phyloP scores from a whole-genome alignment of 139 green algal species.

The Pleodorina starrii region DNA sequence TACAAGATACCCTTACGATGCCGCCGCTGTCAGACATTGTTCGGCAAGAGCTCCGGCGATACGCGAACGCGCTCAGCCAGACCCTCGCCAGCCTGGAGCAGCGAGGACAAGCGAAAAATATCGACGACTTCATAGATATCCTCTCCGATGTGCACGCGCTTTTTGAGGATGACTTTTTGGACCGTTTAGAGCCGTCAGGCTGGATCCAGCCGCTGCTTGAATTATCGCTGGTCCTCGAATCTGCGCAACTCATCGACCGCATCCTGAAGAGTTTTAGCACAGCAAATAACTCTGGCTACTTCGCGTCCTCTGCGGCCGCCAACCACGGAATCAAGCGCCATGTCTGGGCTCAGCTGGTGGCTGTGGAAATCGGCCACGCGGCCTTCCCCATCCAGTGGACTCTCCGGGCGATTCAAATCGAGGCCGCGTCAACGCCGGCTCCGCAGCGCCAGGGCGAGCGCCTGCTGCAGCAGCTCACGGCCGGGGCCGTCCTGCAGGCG shows the following conservation, averaged over 20 bases:
- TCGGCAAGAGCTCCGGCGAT: slow-evolving; percentile 1
- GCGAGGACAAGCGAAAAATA: neutral
- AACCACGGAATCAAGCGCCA: neutral
- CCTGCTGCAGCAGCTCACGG: neutral
- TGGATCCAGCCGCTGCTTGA: slow-evolving; percentile 1
- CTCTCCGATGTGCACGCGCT: neutral
- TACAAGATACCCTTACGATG: no score
- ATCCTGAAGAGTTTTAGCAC: neutral
- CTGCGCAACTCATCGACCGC: neutral
- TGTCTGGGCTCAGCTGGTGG: neutral
- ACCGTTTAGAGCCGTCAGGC: neutral
- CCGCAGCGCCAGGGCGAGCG: neutral
- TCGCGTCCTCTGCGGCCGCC: neutral
- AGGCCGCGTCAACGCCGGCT: neutral
- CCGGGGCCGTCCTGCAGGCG: neutral
- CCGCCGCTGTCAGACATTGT: neutral
- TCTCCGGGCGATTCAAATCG: neutral
- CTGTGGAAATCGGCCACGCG: neutral
- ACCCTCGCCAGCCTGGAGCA: neutral
- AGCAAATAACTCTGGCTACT: neutral
- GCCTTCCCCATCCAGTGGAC: neutral
- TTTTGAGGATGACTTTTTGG: slow-evolving; percentile 1
- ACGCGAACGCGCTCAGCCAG: neutral
- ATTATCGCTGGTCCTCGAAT: neutral
- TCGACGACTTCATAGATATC: neutral